Evolutionary conservation across 495 filamentous ascomycete genomes (phyloP).

Genomic region (Hyaloscypha variabilis): DNA sequence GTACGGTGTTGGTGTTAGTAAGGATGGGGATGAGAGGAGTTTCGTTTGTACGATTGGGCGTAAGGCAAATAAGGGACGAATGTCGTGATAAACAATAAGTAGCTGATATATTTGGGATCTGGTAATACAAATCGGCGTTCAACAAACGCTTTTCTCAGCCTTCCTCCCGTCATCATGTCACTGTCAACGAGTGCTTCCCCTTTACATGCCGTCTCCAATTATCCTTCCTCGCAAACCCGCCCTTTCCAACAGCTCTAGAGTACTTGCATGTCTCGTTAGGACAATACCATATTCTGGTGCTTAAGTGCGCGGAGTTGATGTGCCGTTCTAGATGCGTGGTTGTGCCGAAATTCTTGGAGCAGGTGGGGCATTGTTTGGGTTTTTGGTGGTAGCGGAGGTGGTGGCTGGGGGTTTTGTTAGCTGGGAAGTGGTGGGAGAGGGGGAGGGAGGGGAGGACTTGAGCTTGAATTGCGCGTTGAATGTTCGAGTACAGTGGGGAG

Average conservation of each 20-base stretch:
- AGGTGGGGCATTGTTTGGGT: neutral
- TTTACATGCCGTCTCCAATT: constrained; percentile 11
- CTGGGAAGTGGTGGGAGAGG: neutral
- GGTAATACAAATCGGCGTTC: no score
- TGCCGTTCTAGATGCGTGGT: constrained; percentile 2
- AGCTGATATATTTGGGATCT: no score
- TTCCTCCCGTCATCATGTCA: no score
- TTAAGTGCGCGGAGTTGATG: neutral
- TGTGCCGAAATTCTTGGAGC: neutral
- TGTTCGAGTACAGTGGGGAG: neutral
- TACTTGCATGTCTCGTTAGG: constrained; percentile 2
- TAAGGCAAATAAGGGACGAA: no score
- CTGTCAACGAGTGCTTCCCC: neutral
- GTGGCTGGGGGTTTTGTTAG: constrained; percentile 1
- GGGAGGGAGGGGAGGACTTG: neutral
- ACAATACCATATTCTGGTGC: neutral
- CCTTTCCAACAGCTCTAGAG: neutral
- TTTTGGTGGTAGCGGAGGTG: constrained; percentile 12
- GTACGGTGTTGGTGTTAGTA: no score
- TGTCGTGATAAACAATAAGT: no score
- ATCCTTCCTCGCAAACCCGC: neutral
- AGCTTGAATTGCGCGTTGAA: constrained; percentile 1
- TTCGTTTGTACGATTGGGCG: no score
- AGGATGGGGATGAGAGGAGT: no score
- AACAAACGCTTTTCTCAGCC: no score